Base-by-base conservation (phyloP, 148 eudicot species). In the Heliosperma pusillum region DNA sequence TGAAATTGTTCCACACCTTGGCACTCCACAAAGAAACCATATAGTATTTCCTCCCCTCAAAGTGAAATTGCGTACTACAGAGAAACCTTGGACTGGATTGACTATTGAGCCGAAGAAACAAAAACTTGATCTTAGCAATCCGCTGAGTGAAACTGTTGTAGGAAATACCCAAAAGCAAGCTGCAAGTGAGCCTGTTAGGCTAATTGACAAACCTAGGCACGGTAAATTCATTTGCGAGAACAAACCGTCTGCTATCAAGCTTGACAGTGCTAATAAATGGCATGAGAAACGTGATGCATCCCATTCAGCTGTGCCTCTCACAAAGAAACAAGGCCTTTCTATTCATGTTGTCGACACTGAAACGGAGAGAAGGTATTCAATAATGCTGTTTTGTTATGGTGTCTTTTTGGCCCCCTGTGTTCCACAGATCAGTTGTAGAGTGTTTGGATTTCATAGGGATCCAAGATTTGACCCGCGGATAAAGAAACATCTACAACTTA, bases 1-100 rank as follows among this genome's bases (percentile, higher is more conserved):
- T 73, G 73, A 83, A 50, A 90, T 93, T 57, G 78, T 64, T 77
- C 82, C 86, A 25, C 42, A 56, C 29, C 69, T 93, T 79, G 81
- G 87, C 74, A 93, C 98, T 19, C 93, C 96, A 17, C 29, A 33
- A 66, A 86, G 98, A 78, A 71, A 90, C 74, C 98, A 93, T 86
- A 76, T 90, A 73, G 5, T 59, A 10, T 88, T 93, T 77, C 87
- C 92, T 55, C 57, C 21, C 75, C 76, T 60, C 13, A 73, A 73
- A 25, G 79, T 82, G 79, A 71, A 69, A 44, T 16, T 58, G 44
- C 47, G 15, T 74, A 21, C 40, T 52, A 53, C 76, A 63, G 72
- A 79, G 29, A 73, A 42, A 27, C 30, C 3, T 25, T 58, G n/a
- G 36, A 61, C 76, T 27, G 69, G 33, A 27, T 64, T 52, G 29